Evolutionary conservation across 352 stramenopile species (phyloP).

Genomic region (Plasmopara viticola): DNA sequence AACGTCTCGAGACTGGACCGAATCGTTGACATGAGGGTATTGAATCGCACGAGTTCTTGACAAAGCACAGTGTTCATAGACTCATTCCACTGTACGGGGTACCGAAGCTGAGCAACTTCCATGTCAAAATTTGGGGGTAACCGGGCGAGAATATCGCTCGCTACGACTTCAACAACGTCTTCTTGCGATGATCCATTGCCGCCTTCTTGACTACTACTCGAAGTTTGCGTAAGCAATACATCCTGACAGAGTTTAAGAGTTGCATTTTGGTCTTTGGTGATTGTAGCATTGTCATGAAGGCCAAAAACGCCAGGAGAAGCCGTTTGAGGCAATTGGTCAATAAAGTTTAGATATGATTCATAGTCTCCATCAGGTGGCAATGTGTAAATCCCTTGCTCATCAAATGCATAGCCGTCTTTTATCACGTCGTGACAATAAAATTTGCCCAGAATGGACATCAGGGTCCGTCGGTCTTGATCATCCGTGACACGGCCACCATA

Average conservation of each 20-base stretch:
- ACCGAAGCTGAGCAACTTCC: conserved; percentile 88
- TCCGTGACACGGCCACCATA: conserved; percentile 84
- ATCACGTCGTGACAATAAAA: conserved; percentile 77
- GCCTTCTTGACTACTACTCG: conserved; percentile 52
- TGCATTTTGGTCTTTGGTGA: conserved; percentile 93
- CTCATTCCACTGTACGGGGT: conserved; percentile 89
- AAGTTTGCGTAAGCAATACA: conserved; percentile 88
- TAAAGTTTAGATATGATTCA: conserved; percentile 73
- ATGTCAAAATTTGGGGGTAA: conserved; percentile 90
- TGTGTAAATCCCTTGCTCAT: conserved; percentile 62
- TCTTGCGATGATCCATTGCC: conserved; percentile 78
- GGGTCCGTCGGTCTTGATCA: conserved; percentile 75
- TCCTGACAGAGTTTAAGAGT: conserved; percentile 90
- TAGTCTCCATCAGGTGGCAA: conserved; percentile 70
- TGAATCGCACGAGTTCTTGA: conserved; percentile 92
- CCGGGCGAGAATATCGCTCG: conserved; percentile 81
- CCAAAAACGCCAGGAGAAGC: conserved; percentile 90
- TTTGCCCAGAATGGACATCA: conserved; percentile 61
- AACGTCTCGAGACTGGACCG: conserved; percentile 80
- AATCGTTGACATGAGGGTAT: conserved; percentile 89
- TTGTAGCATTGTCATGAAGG: conserved; percentile 91
- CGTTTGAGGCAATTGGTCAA: conserved; percentile 83
- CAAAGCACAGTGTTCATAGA: conserved; percentile 93
- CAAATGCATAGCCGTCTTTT: conserved; percentile 53
- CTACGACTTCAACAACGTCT: conserved; percentile 83